Conservation (phyloP, 2,329 filamentous ascomycete genomes). For the Nigrospora sphaerica region DNA sequence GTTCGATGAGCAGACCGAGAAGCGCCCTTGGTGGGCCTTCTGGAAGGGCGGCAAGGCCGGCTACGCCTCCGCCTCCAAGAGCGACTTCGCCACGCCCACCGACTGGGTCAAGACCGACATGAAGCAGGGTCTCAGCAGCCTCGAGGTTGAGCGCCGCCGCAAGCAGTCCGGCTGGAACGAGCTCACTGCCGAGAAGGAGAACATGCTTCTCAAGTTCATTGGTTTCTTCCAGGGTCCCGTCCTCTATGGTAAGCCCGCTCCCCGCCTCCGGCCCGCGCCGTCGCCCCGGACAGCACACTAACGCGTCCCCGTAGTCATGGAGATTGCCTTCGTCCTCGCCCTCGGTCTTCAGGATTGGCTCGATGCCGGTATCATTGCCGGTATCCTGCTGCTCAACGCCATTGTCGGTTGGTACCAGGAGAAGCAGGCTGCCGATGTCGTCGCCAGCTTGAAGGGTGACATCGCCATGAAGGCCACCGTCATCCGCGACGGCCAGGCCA, state of each 20-base stretch:
- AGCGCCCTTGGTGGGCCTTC: constrained; percentile 28
- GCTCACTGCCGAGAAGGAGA: constrained; percentile 66
- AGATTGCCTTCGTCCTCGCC: constrained; percentile 66
- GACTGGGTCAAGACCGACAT: constrained; percentile 66
- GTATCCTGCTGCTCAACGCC: constrained; percentile 69
- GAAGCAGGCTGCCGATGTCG: constrained; percentile 73
- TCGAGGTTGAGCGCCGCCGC: constrained; percentile 56
- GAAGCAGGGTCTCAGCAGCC: constrained; percentile 50
- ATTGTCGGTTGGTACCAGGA: constrained; percentile 75
- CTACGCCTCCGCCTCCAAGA: constrained; percentile 15
- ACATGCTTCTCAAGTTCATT: constrained; percentile 68
- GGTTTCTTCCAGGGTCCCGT: constrained; percentile 71
- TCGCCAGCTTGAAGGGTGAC: constrained; percentile 68
- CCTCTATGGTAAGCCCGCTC: constrained; percentile 54
- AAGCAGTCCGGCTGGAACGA: constrained; percentile 66
- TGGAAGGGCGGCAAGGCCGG: constrained; percentile 21
- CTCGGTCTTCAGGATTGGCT: constrained; percentile 71
- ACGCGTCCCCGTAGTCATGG: constrained; percentile 53
- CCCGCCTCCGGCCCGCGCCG: constrained; percentile 4
- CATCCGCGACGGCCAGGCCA: constrained; percentile 59
- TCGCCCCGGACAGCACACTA: not conserved
- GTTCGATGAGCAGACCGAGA: constrained; percentile 13
- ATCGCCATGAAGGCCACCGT: constrained; percentile 69
- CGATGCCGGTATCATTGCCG: constrained; percentile 71
- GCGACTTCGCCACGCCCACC: constrained; percentile 44